These are phyloP conservation scores for Eruca vesicaria DNA, from an alignment of 441 rosid species.

Conservation along the genomic window DNA sequence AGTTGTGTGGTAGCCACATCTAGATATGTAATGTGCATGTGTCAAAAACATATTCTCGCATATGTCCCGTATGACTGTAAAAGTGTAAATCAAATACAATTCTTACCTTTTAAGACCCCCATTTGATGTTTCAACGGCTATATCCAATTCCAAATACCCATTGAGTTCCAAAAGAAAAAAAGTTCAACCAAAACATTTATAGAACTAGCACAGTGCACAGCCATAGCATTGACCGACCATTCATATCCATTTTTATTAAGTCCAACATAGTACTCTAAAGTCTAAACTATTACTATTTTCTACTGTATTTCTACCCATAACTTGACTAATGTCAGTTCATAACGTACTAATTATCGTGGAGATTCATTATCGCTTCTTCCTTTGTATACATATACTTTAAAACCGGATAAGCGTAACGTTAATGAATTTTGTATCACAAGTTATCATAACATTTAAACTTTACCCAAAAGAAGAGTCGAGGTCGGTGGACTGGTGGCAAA, in stretches of 20 bases:
- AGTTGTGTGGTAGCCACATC: not conserved
- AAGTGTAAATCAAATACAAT: slow-evolving; percentile 4
- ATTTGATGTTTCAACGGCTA: slow-evolving; percentile 23
- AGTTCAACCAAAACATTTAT: not conserved
- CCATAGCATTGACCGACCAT: not conserved
- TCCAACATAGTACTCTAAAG: not conserved
- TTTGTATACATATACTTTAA: not conserved
- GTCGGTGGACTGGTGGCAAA: slow-evolving; percentile 36
- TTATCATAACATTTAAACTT: not conserved
- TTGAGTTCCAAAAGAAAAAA: not conserved
- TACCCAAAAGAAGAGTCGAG: slow-evolving; percentile 16
- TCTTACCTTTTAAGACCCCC: slow-evolving; percentile 7
- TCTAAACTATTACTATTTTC: not conserved
- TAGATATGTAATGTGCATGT: not conserved
- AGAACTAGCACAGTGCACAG: not conserved
- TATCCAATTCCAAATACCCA: slow-evolving; percentile 17
- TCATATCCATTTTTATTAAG: not conserved
- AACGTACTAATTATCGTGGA: not conserved
- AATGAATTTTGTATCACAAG: not conserved
- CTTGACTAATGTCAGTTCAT: not conserved
- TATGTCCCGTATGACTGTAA: slow-evolving; percentile 11
- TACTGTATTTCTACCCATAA: not conserved
- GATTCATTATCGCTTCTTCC: not conserved
- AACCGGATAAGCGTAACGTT: slow-evolving; percentile 8
- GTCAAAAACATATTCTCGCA: slow-evolving; percentile 1